Conservation (phyloP, 225 moss, liverwort and hornwort genomes). For the Pseudoscleropodium purum region DNA sequence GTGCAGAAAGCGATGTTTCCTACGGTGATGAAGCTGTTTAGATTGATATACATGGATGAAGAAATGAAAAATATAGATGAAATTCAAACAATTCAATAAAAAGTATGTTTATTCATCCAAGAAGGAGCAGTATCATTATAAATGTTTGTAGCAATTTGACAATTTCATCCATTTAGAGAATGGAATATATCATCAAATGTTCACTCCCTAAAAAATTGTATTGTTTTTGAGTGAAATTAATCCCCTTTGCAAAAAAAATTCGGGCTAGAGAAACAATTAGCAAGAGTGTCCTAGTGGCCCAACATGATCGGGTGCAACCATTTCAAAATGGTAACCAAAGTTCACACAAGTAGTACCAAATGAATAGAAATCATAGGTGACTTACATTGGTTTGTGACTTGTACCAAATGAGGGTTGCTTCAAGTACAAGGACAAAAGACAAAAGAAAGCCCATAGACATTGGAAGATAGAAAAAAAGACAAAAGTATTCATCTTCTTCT, state of each 20-base stretch:
- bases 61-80: background rate
- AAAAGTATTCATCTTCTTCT: background rate
- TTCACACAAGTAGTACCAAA: background rate
- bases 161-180: background rate
- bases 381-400: background rate
- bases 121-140: background rate
- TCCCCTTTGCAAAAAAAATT: rapidly evolving
- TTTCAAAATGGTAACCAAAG: background rate
- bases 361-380: background rate
- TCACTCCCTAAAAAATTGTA: background rate
- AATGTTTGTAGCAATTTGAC: background rate
- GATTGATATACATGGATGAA: background rate
- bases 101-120: background rate
- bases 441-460: background rate
- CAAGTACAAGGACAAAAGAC: background rate
- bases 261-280: background rate
- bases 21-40: too few relatives aligned
- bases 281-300: too few relatives aligned
- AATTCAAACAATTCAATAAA: background rate
- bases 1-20: background rate
- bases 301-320: background rate
- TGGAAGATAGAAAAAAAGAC: background rate
- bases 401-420: background rate
- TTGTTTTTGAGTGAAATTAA: background rate
- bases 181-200: background rate